phyloP scores from a whole-genome alignment of 805 yeast species.

The Saturnispora besseyi region DNA sequence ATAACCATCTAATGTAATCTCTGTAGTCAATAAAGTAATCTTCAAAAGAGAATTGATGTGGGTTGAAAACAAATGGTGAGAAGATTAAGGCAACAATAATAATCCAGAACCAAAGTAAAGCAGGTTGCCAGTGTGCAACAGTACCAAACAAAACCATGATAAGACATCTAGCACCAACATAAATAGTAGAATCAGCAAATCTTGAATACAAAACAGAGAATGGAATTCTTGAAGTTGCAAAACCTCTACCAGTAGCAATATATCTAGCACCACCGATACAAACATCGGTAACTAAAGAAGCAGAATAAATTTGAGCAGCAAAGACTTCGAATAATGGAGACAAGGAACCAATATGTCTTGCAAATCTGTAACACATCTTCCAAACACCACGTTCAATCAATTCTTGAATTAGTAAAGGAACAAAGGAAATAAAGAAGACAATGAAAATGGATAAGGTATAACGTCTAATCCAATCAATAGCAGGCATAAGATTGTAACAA shows the following conservation, averaged over 20 bases:
- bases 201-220: constrained; percentile 58
- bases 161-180: constrained; percentile 50
- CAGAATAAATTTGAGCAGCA: constrained; percentile 70
- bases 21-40: constrained; percentile 63
- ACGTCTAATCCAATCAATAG: constrained; percentile 74
- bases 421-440: constrained; percentile 71
- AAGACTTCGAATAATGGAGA: constrained; percentile 81
- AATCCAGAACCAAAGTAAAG: constrained; percentile 63
- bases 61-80: constrained; percentile 70
- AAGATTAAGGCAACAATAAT: constrained; percentile 56
- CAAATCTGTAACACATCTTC: constrained; percentile 62
- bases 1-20: constrained; percentile 58
- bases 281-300: constrained; percentile 61
- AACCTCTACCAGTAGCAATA: constrained; percentile 81
- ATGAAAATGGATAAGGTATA: constrained; percentile 73
- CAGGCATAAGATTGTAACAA: constrained; percentile 67
- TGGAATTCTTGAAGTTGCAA: constrained; percentile 66
- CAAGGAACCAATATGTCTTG: constrained; percentile 57
- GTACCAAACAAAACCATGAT: constrained; percentile 49
- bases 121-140: constrained; percentile 51
- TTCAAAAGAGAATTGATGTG: constrained; percentile 61
- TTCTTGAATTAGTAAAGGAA: constrained; percentile 74
- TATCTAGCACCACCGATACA: constrained; percentile 82
- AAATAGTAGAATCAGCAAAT: constrained; percentile 59
- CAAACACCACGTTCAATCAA: constrained; percentile 74